phyloP scores from a whole-genome alignment of 768 basidiomycete genomes.

The Phaffia australis region DNA sequence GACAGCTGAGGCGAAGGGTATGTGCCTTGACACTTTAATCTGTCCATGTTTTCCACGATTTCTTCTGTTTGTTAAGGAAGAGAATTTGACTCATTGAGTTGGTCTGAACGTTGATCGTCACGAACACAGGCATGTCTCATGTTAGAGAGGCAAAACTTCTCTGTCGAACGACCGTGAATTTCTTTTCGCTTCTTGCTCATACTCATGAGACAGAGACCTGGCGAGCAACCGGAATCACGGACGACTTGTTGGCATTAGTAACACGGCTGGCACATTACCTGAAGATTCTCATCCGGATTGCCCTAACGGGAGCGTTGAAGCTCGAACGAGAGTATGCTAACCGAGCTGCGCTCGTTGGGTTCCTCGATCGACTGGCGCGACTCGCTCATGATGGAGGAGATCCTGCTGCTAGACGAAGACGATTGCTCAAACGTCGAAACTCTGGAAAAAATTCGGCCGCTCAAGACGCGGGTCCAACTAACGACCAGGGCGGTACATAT shows the following conservation, averaged over 20 bases:
- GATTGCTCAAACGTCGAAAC: constrained; percentile 26
- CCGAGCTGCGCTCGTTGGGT: constrained; percentile 70
- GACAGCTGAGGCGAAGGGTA: constrained; percentile 71
- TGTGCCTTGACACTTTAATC: constrained; percentile 30
- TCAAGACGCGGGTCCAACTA: constrained; percentile 22
- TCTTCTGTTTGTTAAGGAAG: constrained; percentile 18
- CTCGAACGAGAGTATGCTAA: constrained; percentile 82
- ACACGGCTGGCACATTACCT: constrained; percentile 99
- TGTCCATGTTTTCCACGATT: neutral
- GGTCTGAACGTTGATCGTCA: neutral
- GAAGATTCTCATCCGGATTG: constrained; percentile 97
- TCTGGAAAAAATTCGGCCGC: neutral
- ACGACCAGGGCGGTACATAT: constrained; percentile 18
- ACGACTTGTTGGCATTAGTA: constrained; percentile 89
- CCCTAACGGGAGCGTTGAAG: constrained; percentile 87
- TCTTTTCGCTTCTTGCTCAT: constrained; percentile 90
- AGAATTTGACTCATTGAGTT: constrained; percentile 4
- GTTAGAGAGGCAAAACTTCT: constrained; percentile 96
- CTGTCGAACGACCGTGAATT: constrained; percentile 95
- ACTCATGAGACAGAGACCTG: constrained; percentile 77
- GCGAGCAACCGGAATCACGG: constrained; percentile 87
- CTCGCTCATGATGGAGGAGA: constrained; percentile 52
- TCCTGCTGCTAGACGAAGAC: constrained; percentile 33
- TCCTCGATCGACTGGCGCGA: constrained; percentile 84
- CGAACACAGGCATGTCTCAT: constrained; percentile 78